Conservation (phyloP, 768 basidiomycete genomes). For the Suillus bovinus region DNA sequence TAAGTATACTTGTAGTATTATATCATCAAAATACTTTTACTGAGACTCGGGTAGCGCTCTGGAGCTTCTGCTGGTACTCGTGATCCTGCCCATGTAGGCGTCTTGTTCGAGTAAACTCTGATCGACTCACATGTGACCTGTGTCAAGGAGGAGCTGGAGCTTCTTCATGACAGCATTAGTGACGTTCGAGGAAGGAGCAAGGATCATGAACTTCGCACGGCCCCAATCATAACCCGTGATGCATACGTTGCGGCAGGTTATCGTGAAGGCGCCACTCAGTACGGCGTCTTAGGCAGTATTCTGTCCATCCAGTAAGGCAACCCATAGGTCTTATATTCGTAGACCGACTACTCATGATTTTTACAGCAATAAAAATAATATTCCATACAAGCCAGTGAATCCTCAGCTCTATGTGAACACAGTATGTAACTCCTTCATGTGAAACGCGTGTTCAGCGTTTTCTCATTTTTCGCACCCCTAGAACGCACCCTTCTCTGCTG, state of each 20-base stretch:
- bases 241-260: conserved; percentile 41
- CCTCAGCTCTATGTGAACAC: conserved; percentile 68
- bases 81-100: conserved; percentile 23
- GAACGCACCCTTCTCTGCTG: conserved; percentile 74
- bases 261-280: conserved; percentile 45
- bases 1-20: not conserved
- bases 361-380: conserved; percentile 34
- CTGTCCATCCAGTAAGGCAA: conserved; percentile 44
- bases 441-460: conserved; percentile 1
- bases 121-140: not conserved
- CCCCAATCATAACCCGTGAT: conserved; percentile 54
- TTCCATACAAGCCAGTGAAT: conserved; percentile 39
- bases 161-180: conserved; percentile 27
- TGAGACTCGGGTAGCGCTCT: not conserved
- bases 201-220: conserved; percentile 40
- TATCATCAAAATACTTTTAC: not conserved
- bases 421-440: conserved; percentile 33
- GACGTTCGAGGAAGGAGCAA: conserved; percentile 26
- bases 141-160: conserved; percentile 32
- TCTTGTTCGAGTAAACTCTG: not conserved
- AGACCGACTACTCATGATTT: not conserved
- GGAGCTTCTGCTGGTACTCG: not conserved
- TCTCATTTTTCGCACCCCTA: conserved; percentile 23
- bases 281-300: conserved; percentile 60
- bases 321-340: not conserved